phyloP scores from a whole-genome alignment of 2,329 filamentous ascomycete genomes.

The Epichloe hybrida region DNA sequence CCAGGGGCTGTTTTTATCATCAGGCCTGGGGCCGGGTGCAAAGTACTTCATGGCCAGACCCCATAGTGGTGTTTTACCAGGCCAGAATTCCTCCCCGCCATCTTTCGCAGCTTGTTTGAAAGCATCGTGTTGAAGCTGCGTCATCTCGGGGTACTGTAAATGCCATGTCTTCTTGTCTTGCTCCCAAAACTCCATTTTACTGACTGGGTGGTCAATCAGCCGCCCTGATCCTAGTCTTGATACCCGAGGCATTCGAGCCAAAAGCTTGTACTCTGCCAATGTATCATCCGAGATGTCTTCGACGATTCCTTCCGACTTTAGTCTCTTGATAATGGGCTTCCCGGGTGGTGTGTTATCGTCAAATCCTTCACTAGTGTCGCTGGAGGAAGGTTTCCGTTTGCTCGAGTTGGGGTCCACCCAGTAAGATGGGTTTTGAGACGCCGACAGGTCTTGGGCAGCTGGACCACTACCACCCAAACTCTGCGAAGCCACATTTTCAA shows the following conservation, averaged over 20 bases:
- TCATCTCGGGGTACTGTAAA: constrained; percentile 50
- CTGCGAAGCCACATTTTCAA: constrained; percentile 40
- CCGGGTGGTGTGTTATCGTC: constrained; percentile 22
- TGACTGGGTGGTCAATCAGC: constrained; percentile 42
- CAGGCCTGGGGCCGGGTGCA: constrained; percentile 25
- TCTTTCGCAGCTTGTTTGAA: constrained; percentile 38
- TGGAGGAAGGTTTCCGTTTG: constrained; percentile 38
- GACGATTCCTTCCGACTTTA: constrained; percentile 36
- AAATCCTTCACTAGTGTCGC: constrained; percentile 39
- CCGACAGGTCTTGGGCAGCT: constrained; percentile 5
- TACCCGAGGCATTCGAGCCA: constrained; percentile 36
- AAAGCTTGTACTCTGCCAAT: constrained; percentile 30
- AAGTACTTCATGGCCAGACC: constrained; percentile 45
- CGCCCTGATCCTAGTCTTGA: constrained; percentile 36
- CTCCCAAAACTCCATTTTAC: constrained; percentile 46
- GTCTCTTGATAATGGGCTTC: constrained; percentile 40
- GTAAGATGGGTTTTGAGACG: constrained; percentile 13
- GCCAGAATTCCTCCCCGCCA: constrained; percentile 39
- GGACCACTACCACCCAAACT: constrained; percentile 37
- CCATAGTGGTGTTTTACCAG: constrained; percentile 39
- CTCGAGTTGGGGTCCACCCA: constrained; percentile 32
- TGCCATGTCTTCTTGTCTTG: constrained; percentile 44
- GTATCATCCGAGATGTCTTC: constrained; percentile 21
- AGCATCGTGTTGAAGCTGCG: constrained; percentile 40
- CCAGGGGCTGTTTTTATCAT: not conserved